These are phyloP conservation scores for Inga oerstediana DNA, from an alignment of 306 rosid species.

Conservation along the genomic window DNA sequence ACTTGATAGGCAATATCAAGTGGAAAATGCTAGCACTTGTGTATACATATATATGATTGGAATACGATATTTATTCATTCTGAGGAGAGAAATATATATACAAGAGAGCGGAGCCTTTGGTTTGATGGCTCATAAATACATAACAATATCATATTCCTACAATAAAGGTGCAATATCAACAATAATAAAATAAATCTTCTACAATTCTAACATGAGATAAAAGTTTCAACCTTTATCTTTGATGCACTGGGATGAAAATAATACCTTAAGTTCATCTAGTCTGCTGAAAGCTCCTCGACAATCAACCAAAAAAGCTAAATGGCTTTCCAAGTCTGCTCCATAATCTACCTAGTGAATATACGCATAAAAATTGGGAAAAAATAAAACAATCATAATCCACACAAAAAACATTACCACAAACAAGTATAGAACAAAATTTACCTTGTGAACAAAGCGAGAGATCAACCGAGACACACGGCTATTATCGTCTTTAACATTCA, in stretches of 20 bases:
- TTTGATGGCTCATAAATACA: not conserved
- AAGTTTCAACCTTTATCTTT: not conserved
- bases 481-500: conserved; percentile 67
- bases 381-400: conserved; percentile 27
- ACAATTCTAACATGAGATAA: not conserved
- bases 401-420: conserved; percentile 28
- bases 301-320: conserved; percentile 82
- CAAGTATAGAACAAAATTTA: conserved; percentile 31
- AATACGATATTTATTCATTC: not conserved
- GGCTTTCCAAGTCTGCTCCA: conserved; percentile 72
- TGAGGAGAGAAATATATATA: not conserved
- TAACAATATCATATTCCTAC: not conserved
- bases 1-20: not conserved
- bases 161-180: not conserved
- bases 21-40: not conserved
- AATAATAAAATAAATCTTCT: not conserved
- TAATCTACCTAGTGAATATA: conserved; percentile 69
- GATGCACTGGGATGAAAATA: conserved; percentile 23
- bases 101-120: not conserved
- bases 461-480: conserved; percentile 75
- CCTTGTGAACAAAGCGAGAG: conserved; percentile 77
- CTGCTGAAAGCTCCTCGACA: conserved; percentile 86
- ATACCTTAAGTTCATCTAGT: conserved; percentile 72
- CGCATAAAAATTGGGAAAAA: conserved; percentile 26
- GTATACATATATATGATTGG: not conserved